phyloP scores from a whole-genome alignment of 805 yeast species.

The Monosporozyma servazzii region DNA sequence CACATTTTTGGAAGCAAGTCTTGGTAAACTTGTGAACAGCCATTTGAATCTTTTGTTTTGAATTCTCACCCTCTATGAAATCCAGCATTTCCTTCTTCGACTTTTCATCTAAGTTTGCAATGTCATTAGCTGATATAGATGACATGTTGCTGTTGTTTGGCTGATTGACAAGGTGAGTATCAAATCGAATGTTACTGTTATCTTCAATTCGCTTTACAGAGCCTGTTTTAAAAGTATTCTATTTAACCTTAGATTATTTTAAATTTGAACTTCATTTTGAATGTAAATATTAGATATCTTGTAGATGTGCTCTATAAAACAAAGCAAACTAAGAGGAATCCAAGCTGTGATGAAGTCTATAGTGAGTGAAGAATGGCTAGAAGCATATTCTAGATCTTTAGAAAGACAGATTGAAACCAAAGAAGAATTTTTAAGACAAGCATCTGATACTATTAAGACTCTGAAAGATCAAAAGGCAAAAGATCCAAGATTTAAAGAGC shows the following conservation, averaged over 20 bases:
- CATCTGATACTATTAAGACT: slow-evolving; percentile 12
- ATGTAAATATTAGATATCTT: background rate
- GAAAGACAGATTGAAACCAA: slow-evolving; percentile 22
- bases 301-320: background rate
- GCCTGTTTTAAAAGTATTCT: background rate
- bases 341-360: background rate
- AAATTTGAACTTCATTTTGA: background rate
- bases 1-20: slow-evolving; percentile 83
- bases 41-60: slow-evolving; percentile 79
- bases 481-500: background rate
- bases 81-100: slow-evolving; percentile 65
- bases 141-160: slow-evolving; percentile 27
- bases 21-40: slow-evolving; percentile 85
- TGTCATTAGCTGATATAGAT: slow-evolving; percentile 32
- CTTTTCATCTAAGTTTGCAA: slow-evolving; percentile 48
- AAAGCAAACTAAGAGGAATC: background rate
- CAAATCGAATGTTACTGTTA: too few relatives aligned
- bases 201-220: background rate
- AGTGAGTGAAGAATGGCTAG: slow-evolving; percentile 5
- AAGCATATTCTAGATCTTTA: slow-evolving; percentile 14
- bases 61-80: slow-evolving; percentile 74
- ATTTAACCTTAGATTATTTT: background rate
- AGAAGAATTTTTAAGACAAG: slow-evolving; percentile 19
- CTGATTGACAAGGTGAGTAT: too few relatives aligned
- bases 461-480: slow-evolving; percentile 5